Evolutionary conservation across 139 green algal species (phyloP).

Genomic region (Klebsormidium nitens): DNA sequence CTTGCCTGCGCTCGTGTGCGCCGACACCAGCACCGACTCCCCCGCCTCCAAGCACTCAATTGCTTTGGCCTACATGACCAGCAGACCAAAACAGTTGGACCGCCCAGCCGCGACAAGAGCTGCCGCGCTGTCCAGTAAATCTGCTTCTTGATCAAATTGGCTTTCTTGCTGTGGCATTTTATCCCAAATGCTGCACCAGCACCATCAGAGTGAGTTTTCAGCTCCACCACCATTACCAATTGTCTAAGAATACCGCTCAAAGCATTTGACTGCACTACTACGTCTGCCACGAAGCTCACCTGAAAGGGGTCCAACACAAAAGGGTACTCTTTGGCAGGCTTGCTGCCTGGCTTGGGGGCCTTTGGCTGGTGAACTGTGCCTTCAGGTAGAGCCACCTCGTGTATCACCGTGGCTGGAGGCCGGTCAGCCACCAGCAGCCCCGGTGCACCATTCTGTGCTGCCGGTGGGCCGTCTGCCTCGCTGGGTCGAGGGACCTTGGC

Average conservation of each 20-base stretch:
- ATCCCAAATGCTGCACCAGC: background rate
- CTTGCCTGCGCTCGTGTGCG: conserved; percentile 72
- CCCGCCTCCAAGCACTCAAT: conserved; percentile 37
- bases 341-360: conserved; percentile 5
- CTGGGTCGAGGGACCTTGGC: background rate
- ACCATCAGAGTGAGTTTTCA: background rate
- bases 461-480: background rate
- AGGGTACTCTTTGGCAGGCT: conserved; percentile 41
- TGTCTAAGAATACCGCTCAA: background rate
- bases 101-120: background rate
- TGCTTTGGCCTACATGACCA: background rate
- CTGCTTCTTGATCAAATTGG: background rate
- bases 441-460: background rate
- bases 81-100: background rate
- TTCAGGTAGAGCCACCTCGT: background rate
- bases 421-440: background rate
- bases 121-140: background rate
- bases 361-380: background rate
- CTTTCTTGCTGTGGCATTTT: background rate
- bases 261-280: background rate
- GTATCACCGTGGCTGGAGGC: background rate
- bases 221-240: background rate
- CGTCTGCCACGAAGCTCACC: background rate
- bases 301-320: conserved; percentile 76
- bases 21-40: conserved; percentile 59